These are phyloP conservation scores for Dicorynia guianensis DNA, from an alignment of 306 rosid species.

Conservation along the genomic window DNA sequence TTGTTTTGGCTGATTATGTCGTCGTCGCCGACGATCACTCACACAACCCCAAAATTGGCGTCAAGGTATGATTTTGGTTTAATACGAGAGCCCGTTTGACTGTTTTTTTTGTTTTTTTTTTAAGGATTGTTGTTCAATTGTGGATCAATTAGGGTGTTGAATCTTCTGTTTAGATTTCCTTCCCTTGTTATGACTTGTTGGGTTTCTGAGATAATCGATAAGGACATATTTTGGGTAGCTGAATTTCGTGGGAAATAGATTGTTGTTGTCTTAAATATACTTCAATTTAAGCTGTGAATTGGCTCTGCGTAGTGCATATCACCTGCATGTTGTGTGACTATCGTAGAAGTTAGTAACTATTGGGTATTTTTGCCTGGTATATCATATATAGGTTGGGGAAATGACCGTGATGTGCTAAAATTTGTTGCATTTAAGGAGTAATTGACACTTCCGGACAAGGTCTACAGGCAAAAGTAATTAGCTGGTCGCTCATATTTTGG, in stretches of 20 bases:
- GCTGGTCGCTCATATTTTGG: conserved; percentile 17
- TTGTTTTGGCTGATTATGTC: conserved; percentile 86
- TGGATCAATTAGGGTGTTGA: background rate
- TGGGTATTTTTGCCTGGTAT: background rate
- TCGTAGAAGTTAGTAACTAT: background rate
- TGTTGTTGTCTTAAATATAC: background rate
- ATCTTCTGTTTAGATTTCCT: background rate
- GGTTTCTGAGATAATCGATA: conserved; percentile 16
- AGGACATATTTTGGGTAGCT: background rate
- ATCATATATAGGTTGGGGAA: conserved; percentile 14
- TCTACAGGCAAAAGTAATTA: conserved; percentile 17
- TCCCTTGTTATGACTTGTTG: conserved; percentile 4
- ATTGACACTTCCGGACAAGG: background rate
- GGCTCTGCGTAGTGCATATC: too few relatives aligned
- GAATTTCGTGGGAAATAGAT: background rate
- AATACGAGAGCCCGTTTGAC: background rate
- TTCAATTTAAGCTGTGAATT: background rate
- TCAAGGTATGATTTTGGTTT: conserved; percentile 60
- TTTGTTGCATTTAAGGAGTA: background rate
- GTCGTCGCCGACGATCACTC: conserved; percentile 62
- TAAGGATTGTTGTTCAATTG: conserved; percentile 13
- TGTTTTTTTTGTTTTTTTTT: background rate
- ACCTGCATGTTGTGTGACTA: background rate
- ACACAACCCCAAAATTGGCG: conserved; percentile 61
- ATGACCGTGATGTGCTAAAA: background rate